Base-by-base conservation (phyloP, 352 stramenopile species). In the Pilasporangium apinafurcum region DNA sequence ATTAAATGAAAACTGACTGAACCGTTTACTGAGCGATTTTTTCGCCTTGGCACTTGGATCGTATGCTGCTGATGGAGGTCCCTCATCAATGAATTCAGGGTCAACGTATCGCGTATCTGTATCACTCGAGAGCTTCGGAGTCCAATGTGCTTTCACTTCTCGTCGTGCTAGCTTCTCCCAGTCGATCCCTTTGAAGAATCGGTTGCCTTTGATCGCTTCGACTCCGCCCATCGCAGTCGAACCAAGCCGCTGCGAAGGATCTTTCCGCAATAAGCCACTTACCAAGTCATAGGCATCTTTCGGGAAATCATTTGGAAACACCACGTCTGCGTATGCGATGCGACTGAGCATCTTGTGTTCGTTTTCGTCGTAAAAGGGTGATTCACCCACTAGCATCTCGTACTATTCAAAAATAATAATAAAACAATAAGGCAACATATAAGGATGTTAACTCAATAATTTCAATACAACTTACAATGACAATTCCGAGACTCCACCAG, bases 1-100 rank as follows among this genome's bases (percentile, higher is more conserved):
- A 62, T 92, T 91, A 61, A 95, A 95, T 44, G 77, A 91, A 52
- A 95, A 95, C 58, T 95, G 83, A 52, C 83, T 95, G 37, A 95
- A 95, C 24, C 83, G 78, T 44, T 87, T 87, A 68, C 79, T 92
- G 27, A 68, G 64, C 25, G 72, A 81, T 25, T 84, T 86, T 40
- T 69, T 74, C 13, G 61, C 47, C 16, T 66, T 59, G 16, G 68
- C 54, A 37, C 72, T 90, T 21, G 80, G 72, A 50, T 92, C 81
- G 53, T 89, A 83, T 3, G 73, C 74, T 26, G 83, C 83, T 8
- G 83, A 92, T 29, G 80, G 80, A 4, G 83, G 83, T 2, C 77
- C 83, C 44, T 92, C 83, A 48, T 91, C 75, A 32, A 86, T 92
- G 44, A 95, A 95, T 48, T 91, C 80, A 0, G 83, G 83, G 50